A percentile compares a stretch with the other conserved stretches of the same genome.
phyloP scores from a whole-genome alignment of 1,284 basidiomycete genomes.

The Ustilago xerochloae region DNA sequence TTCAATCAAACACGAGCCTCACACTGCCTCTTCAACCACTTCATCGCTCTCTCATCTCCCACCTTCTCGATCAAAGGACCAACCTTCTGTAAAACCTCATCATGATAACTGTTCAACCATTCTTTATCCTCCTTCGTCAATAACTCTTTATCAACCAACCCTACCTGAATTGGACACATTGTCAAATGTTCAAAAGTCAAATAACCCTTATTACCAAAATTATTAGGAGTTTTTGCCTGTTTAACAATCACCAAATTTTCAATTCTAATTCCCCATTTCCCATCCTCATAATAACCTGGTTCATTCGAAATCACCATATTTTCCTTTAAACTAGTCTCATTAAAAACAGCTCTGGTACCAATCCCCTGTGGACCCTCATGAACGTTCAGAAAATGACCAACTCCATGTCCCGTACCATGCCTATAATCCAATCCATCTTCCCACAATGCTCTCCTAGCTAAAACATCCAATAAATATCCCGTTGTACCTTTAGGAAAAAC shows the following conservation, averaged over 20 bases:
- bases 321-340: slow-evolving; percentile 65
- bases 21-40: slow-evolving; percentile 80
- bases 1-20: slow-evolving; percentile 23
- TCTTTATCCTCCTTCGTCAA: slow-evolving; percentile 75
- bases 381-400: slow-evolving; percentile 64
- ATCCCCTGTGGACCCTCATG: slow-evolving; percentile 67
- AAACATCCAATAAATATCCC: slow-evolving; percentile 80
- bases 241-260: slow-evolving; percentile 74
- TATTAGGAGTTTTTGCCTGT: slow-evolving; percentile 75
- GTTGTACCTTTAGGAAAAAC: slow-evolving; percentile 90
- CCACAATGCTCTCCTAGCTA: slow-evolving; percentile 87
- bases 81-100: slow-evolving; percentile 80
- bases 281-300: slow-evolving; percentile 93
- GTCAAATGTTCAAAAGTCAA: slow-evolving; percentile 57
- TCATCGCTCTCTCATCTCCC: slow-evolving; percentile 78
- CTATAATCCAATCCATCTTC: slow-evolving; percentile 82
- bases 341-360: slow-evolving; percentile 63
- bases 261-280: slow-evolving; percentile 90
- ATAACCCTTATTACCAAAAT: slow-evolving; percentile 77
- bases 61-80: slow-evolving; percentile 75
- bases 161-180: slow-evolving; percentile 80
- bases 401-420: slow-evolving; percentile 67
- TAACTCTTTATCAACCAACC: too few species aligned
- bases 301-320: slow-evolving; percentile 70
- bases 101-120: slow-evolving; percentile 90